Base-by-base conservation (phyloP, 495 filamentous ascomycete genomes). In the Trichoderma orchidacearum region DNA sequence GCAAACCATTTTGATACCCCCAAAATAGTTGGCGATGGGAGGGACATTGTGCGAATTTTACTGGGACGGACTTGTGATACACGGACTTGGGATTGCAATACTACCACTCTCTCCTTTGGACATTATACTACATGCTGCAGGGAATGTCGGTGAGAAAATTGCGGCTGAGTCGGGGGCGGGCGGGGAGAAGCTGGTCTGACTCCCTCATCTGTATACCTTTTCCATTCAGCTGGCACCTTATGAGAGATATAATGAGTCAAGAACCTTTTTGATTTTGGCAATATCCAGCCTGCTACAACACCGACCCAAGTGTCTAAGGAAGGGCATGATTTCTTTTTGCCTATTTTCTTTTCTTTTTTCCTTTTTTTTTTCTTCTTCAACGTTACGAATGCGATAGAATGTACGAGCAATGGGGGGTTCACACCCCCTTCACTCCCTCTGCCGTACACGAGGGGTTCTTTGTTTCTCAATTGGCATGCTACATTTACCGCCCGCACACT, bases 361-460 rank as follows among this genome's bases (percentile, higher is more conserved):
- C 32, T 48, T 48, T 25, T 48, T 48, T 23, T 12, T 48, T 23
- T 41, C 36, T 48, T 23, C 18, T 48, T 23, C 23, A 48, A 48
- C 27, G 41, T 48, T 48, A 48, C 41, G 18, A 48, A 48, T 25
- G 17, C 41, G 41, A 48, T 48, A 48, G 41, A 48, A 25, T 48
- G 41, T 48, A 48, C 21, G 41, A 48, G 41, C 41, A 48, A 48
- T 13, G 41, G 41, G n/a, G 41, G 41, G 41, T 48, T 48, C 41
- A 23, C 41, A 48, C 41, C 41, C 41, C 41, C 41, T 48, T 48
- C 41, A 48, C 41, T 48, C 41, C 41, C 41, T 48, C 41, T 48
- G 41, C 41, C 41, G 17, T 48, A 48, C 41, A 48, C 41, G 41
- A 23, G 41, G 41, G 41, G 41, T 23, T 25, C 21, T 41, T 48